Evolutionary conservation across 352 stramenopile species (phyloP).

Genomic region (Paralagenidium karlingii): DNA sequence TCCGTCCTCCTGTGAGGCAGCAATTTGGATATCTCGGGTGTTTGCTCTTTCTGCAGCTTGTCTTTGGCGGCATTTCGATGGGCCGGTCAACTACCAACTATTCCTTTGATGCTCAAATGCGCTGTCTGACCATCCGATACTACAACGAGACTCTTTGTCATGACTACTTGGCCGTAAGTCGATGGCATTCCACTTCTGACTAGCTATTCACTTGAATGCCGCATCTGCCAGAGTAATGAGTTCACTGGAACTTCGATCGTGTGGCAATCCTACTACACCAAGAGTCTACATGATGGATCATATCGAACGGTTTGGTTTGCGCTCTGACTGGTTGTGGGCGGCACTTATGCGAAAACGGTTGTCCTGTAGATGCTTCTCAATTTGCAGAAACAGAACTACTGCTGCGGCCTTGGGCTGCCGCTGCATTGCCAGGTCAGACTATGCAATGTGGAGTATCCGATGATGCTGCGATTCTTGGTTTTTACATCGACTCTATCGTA

Average conservation of each 20-base stretch:
- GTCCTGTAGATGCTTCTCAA: slow-evolving; percentile 47
- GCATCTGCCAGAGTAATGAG: slow-evolving; percentile 36
- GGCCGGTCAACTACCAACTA: slow-evolving; percentile 14
- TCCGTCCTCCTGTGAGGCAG: slow-evolving; percentile 6
- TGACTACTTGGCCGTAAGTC: no score
- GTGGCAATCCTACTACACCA: slow-evolving; percentile 61
- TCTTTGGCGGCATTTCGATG: slow-evolving; percentile 44
- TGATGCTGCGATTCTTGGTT: no score
- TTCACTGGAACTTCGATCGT: slow-evolving; percentile 51
- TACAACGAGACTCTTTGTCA: slow-evolving; percentile 33
- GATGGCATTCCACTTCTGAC: no score
- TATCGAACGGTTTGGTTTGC: slow-evolving; percentile 16
- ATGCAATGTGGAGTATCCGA: no score
- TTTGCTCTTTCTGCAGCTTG: slow-evolving; percentile 42
- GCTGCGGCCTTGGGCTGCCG: slow-evolving; percentile 48
- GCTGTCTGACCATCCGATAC: slow-evolving; percentile 44
- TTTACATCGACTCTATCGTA: no score
- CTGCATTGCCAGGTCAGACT: slow-evolving; percentile 34
- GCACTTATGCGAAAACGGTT: not conserved
- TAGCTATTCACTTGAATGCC: no score
- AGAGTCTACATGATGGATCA: slow-evolving; percentile 21
- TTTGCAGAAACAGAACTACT: slow-evolving; percentile 52
- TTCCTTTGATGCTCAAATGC: slow-evolving; percentile 21
- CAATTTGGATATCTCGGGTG: slow-evolving; percentile 27
- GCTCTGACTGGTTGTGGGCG: not conserved